Conservation (phyloP, 805 yeast genomes). For the Candida nonsorbophila region DNA sequence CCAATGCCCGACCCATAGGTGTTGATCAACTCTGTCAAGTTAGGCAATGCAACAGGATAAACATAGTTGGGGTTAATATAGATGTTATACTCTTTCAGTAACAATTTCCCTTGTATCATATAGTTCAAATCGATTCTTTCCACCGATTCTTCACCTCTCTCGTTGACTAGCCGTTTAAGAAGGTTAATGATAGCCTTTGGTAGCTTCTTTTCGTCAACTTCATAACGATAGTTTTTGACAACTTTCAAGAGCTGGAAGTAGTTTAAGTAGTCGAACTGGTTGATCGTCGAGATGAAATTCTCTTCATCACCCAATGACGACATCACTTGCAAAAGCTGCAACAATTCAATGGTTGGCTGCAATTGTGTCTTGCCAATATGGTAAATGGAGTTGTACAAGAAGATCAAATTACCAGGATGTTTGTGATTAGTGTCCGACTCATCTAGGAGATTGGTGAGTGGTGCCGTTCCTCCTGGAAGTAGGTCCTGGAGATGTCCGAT, state of each 20-base stretch:
- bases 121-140: constrained; percentile 22
- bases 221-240: constrained; percentile 75
- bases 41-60: constrained; percentile 63
- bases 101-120: constrained; percentile 35
- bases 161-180: constrained; percentile 24
- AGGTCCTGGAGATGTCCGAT: constrained; percentile 23
- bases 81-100: constrained; percentile 36
- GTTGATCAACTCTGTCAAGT: constrained; percentile 63
- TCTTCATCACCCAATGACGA: constrained; percentile 66
- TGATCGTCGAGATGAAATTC: constrained; percentile 48
- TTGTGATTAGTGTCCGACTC: constrained; percentile 12
- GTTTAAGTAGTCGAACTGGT: constrained; percentile 53
- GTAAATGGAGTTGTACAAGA: constrained; percentile 60
- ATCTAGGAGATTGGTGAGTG: constrained; percentile 18
- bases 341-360: constrained; percentile 66
- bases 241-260: constrained; percentile 67
- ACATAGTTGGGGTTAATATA: constrained; percentile 49
- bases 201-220: constrained; percentile 70
- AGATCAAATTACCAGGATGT: constrained; percentile 46
- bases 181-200: constrained; percentile 31
- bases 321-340: constrained; percentile 89
- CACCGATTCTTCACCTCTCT: constrained; percentile 35
- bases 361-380: constrained; percentile 64
- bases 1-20: constrained; percentile 76
- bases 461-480: constrained; percentile 7